Evolutionary conservation across 164 flowering plant genomes (phyloP), one percentile per base, ranked within the genome.

Genomic region (Magnolia sinica): DNA sequence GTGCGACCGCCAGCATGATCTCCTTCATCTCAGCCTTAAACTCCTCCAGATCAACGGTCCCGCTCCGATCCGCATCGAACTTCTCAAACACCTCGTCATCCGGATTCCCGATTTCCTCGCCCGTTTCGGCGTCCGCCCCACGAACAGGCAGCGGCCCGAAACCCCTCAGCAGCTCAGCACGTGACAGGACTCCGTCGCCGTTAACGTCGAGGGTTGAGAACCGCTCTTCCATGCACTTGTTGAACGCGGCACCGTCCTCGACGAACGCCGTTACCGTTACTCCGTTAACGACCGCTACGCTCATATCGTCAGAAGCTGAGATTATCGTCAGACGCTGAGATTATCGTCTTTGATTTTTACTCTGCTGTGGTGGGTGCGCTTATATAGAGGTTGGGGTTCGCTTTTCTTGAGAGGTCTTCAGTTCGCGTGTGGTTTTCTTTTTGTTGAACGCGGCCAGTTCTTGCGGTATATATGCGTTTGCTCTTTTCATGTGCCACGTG

Each of bases 1-100:
- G 71, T 0, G 89, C 94, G 75, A 89, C 77, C 0, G 91, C 92
- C 0, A 81, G 76, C 89, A 89, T 78, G 50, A 88, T 81, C 79
- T 89, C 92, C 80, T 61, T 86, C 83, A 87, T 76, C 50, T 87
- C 74, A 0, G 79, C 64, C 72, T 69, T 78, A 63, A 87, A 89
- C 72, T 88, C 88, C 1, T 77, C 73, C 0, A 73, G 74, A 64
- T 86, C 87, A 70, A 90, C 78, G 14, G 29, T 74, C 3, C 90
- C 91, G 65, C 82, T 84, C 7, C 70, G 16, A 59, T 88, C 88
- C 29, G 73, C 74, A 66, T 88, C 90, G 67, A 87, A 91, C 58
- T 75, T 83, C 19, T 82, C 78, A 55, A 88, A 87, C 64, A 87
- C 90, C 51, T 72, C 82, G 18, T 82, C 78, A 55, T 87, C 87